Percentiles rank a stretch among this genome's conserved stretches.
Evolutionary conservation across 306 rosid species (phyloP).

Genomic region (Potentilla sterilis): DNA sequence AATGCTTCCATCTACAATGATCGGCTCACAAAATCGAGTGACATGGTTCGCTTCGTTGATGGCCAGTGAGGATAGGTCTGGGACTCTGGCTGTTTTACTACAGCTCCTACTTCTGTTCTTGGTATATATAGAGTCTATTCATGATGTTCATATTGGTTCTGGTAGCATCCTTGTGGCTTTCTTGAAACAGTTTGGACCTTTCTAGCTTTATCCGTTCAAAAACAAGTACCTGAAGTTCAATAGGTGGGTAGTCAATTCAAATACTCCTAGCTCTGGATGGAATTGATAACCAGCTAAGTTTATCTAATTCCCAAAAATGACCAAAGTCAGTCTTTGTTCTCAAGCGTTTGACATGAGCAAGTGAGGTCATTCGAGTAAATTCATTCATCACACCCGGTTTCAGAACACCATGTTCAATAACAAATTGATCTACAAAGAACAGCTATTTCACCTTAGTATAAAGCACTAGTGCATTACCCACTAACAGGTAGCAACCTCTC

Average conservation of each 20-base stretch:
- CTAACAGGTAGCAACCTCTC: not conserved
- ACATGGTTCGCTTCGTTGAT: not conserved
- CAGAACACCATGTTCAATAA: not conserved
- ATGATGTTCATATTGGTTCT: no score
- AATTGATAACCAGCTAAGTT: not conserved
- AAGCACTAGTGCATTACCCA: not conserved
- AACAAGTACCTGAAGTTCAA: not conserved
- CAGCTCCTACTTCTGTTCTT: no score
- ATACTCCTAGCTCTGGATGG: not conserved
- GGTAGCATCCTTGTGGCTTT: not conserved
- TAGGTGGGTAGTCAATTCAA: not conserved
- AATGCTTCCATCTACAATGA: not conserved
- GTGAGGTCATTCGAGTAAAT: not conserved
- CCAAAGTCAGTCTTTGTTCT: not conserved
- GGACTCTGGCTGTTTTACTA: no score
- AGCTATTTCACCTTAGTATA: not conserved
- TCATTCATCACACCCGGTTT: not conserved
- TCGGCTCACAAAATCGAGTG: not conserved
- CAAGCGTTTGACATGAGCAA: not conserved
- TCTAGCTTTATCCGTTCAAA: not conserved
- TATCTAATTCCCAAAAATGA: not conserved
- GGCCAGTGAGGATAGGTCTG: not conserved
- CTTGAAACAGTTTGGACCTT: not conserved
- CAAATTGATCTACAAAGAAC: not conserved
- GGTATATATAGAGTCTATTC: no score